Conservation (phyloP, 164 flowering plant genomes). For the Chloranthus sessilifolius region DNA sequence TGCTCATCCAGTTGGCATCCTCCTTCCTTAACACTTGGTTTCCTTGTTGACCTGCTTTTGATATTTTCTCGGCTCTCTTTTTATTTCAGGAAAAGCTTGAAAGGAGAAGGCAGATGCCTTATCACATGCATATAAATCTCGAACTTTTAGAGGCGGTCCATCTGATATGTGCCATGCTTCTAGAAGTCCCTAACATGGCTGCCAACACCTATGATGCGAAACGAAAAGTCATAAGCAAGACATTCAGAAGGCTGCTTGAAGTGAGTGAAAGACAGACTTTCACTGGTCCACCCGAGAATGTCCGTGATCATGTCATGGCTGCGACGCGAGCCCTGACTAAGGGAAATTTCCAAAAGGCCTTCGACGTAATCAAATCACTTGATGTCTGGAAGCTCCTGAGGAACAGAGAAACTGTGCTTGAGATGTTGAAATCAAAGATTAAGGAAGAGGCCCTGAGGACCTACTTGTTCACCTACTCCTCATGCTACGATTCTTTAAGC, state of each 20-base stretch:
- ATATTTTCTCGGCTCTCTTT: too few relatives aligned
- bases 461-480: slow-evolving; percentile 64
- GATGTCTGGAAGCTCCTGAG: slow-evolving; percentile 79
- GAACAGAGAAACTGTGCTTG: slow-evolving; percentile 52
- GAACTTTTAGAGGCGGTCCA: slow-evolving; percentile 92
- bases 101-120: slow-evolving; percentile 93
- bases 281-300: slow-evolving; percentile 92
- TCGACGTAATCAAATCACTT: slow-evolving; percentile 60
- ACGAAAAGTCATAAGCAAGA: slow-evolving; percentile 84
- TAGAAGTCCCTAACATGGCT: slow-evolving; percentile 98
- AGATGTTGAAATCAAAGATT: slow-evolving; percentile 70
- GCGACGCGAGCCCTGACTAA: slow-evolving; percentile 75
- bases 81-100: slow-evolving; percentile 77
- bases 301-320: slow-evolving; percentile 88
- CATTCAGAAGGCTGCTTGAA: slow-evolving; percentile 75
- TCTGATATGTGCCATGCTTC: slow-evolving; percentile 85
- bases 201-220: slow-evolving; percentile 66
- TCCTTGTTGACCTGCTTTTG: too few relatives aligned
- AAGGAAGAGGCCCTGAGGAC: slow-evolving; percentile 93
- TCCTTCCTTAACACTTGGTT: too few relatives aligned
- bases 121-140: slow-evolving; percentile 97
- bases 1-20: too few relatives aligned
- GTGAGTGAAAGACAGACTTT: slow-evolving; percentile 79
- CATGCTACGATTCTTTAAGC: slow-evolving; percentile 61
- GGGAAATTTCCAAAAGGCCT: slow-evolving; percentile 72